These are phyloP conservation scores for Eremomyces bilateralis DNA, from an alignment of 495 filamentous ascomycete species.

Conservation along the genomic window DNA sequence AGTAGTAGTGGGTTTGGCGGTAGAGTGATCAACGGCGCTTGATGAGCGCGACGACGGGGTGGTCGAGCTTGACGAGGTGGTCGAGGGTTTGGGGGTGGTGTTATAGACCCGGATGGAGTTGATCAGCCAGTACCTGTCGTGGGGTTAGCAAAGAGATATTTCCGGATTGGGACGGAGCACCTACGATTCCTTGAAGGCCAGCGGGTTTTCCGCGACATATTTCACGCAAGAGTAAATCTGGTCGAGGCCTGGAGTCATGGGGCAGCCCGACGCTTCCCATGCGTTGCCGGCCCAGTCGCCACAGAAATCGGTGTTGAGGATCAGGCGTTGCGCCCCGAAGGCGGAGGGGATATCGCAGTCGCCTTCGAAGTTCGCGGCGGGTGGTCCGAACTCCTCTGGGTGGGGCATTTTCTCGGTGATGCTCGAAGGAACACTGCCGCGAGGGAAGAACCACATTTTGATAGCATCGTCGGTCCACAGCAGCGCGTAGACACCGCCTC, in stretches of 20 bases:
- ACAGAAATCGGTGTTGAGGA: slow-evolving; percentile 74
- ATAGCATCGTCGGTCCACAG: slow-evolving; percentile 51
- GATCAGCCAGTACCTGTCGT: slow-evolving; percentile 17
- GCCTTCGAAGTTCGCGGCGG: slow-evolving; percentile 39
- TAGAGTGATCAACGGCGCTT: too few species aligned
- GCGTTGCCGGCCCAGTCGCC: slow-evolving; percentile 69
- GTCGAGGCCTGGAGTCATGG: background rate
- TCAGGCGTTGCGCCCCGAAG: slow-evolving; percentile 51
- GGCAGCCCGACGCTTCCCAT: slow-evolving; percentile 8
- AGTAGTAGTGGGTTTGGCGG: too few species aligned
- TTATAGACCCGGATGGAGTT: slow-evolving; percentile 14
- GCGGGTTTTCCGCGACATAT: background rate
- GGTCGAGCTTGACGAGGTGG: too few species aligned
- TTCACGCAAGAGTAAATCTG: background rate
- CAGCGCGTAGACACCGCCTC: slow-evolving; percentile 60
- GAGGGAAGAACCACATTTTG: slow-evolving; percentile 62
- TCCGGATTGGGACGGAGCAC: background rate
- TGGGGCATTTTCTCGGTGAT: slow-evolving; percentile 37
- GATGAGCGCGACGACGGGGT: too few species aligned
- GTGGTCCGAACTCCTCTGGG: slow-evolving; percentile 39
- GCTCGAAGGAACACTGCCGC: slow-evolving; percentile 32
- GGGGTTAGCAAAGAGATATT: too few species aligned
- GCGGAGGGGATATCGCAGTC: slow-evolving; percentile 38
- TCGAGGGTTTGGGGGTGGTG: too few species aligned
- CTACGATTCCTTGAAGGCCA: background rate